phyloP scores from a whole-genome alignment of 2,329 filamentous ascomycete species.

The Exophiala xenobiotica region DNA sequence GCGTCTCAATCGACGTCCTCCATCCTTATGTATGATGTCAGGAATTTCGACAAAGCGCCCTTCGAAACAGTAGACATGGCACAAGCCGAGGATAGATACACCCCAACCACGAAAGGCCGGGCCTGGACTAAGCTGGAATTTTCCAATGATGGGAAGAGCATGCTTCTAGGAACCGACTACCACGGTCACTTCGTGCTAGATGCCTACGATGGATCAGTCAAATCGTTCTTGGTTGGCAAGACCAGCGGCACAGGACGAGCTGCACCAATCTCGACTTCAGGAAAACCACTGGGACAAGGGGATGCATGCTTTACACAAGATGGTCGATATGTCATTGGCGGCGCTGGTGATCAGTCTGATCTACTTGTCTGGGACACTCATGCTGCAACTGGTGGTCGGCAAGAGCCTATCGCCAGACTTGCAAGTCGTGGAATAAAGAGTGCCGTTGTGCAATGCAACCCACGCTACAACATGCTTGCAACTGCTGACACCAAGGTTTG shows the following conservation, averaged over 20 bases:
- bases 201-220: conserved; percentile 79
- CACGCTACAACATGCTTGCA: conserved; percentile 85
- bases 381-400: conserved; percentile 56
- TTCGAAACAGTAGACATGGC: conserved; percentile 81
- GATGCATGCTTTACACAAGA: conserved; percentile 90
- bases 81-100: conserved; percentile 56
- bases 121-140: conserved; percentile 90
- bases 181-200: conserved; percentile 90
- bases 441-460: conserved; percentile 82
- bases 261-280: conserved; percentile 52
- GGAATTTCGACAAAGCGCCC: conserved; percentile 89
- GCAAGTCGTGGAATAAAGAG: conserved; percentile 55
- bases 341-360: conserved; percentile 66
- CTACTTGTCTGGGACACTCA: conserved; percentile 84
- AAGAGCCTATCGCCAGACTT: conserved; percentile 41
- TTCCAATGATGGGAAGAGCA: conserved; percentile 87
- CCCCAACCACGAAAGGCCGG: conserved; percentile 47
- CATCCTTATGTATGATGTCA: conserved; percentile 85
- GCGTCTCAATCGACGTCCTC: conserved; percentile 76
- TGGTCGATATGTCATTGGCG: conserved; percentile 82
- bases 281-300: conserved; percentile 57
- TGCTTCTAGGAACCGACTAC: conserved; percentile 81
- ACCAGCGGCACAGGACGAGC: conserved; percentile 49
- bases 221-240: conserved; percentile 64
- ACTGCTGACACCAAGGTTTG: conserved; percentile 82